Evolutionary conservation across 2,329 filamentous ascomycete genomes (phyloP), one percentile per base, ranked within the genome.

Genomic region (Neofusicoccum ribis): DNA sequence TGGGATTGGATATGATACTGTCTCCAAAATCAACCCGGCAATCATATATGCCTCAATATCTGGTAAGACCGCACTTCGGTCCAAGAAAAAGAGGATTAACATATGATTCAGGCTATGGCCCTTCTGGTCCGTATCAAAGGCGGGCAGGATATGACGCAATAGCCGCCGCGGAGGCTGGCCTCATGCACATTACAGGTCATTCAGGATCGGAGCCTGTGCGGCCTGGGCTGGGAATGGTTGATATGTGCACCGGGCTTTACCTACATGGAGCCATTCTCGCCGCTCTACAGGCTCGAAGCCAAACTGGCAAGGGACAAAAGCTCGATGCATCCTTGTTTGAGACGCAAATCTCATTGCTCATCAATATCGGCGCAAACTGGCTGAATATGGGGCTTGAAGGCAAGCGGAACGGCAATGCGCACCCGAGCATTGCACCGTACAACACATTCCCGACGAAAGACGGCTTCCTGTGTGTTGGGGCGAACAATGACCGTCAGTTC

Each of bases 361-460:
- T 76, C 31, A 82, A 82, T 54, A 75, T 83, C 2, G 81, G 72
- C 2, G 74, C 74, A 54, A 75, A 72, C 8, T 79, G 76, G 76
- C 60, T 81, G 51, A 80, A 80, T 62, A 68, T 78, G 37, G 76
- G 76, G 0, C 72, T 78, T 3, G 77, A 82, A 66, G 78, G 77
- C 0, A 69, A 79, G 61, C 76, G 81, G 9, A 82, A 77, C 73
- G 81, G 82, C 3, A 80, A 79, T 5, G 78, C 74, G 23, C 81
- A 84, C 72, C 81, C 81, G 0, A 81, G 76, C 41, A 79, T 83
- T 37, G 81, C 80, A 11, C 81, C 81, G 1, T 84, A 83, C 61
- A 76, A 82, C 64, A 79, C 79, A 0, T 83, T 77, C 71, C 70
- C 74, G 65, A 78, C 76, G 8, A 76, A 75, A 46, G 72, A 77